These are phyloP conservation scores for Acer campestre DNA, from an alignment of 345 rosid genomes.

Conservation along the genomic window DNA sequence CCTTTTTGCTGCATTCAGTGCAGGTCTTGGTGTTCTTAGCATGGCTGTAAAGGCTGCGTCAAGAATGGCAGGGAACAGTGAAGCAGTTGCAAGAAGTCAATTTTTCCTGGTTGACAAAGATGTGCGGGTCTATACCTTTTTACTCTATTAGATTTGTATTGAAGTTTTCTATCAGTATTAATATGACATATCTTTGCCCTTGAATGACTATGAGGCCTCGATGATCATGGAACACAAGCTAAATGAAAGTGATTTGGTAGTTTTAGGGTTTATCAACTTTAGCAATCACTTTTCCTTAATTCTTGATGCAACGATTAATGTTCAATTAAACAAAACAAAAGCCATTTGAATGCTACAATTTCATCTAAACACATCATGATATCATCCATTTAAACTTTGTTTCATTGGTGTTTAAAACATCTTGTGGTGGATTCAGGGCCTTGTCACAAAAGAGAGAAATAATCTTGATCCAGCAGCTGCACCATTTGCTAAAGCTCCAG, in stretches of 20 bases:
- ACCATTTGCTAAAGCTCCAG: constrained; percentile 78
- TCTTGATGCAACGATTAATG: background rate
- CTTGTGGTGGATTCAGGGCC: constrained; percentile 64
- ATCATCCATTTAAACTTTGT: background rate
- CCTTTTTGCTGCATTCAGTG: constrained; percentile 56
- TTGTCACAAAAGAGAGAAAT: constrained; percentile 85
- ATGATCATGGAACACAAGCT: background rate
- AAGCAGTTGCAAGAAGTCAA: constrained; percentile 47
- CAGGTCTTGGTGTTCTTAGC: constrained; percentile 94
- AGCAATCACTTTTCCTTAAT: background rate
- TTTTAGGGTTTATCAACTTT: constrained; percentile 8
- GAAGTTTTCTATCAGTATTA: constrained; percentile 3
- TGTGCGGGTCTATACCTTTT: constrained; percentile 45
- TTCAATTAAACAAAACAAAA: background rate
- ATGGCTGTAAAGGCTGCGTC: constrained; percentile 78
- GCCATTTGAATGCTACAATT: constrained; percentile 7
- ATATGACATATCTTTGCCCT: background rate
- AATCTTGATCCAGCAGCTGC: constrained; percentile 83
- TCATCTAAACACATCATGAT: constrained; percentile 12
- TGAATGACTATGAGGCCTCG: background rate
- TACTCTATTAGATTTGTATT: constrained; percentile 6
- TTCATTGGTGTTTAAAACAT: background rate
- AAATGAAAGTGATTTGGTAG: background rate
- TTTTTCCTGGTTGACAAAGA: constrained; percentile 91
- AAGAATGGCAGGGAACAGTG: constrained; percentile 74